Base-by-base conservation (phyloP, 2,329 filamentous ascomycete genomes). In the Colletotrichum phormii region DNA sequence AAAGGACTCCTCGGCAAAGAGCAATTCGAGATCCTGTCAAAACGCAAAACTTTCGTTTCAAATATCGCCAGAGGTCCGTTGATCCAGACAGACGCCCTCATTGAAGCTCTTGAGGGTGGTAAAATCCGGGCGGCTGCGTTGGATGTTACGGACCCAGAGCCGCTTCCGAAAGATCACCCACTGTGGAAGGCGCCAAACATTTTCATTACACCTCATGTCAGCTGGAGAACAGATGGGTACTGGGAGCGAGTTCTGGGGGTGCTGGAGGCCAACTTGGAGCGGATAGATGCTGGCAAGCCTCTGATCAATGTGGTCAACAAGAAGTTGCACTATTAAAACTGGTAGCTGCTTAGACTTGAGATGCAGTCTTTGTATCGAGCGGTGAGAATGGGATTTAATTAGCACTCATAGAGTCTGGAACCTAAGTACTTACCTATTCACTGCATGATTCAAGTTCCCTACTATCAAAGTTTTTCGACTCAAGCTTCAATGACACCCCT, bases 141-240 rank as follows among this genome's bases (percentile, higher is more conserved):
- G 33, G 92, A 94, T 79, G 93, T 94, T 0, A 90, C 92, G 1
- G 91, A 94, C 74, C 92, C 92, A 0, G 93, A 95, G 79, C 93
- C 93, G 0, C 78, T 95, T 73, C 92, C 92, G 0, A 77, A 82
- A 13, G 89, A 91, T 29, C 88, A 92, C 78, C 86, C 89, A 72
- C 81, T 95, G 31, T 94, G 92, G 90, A 87, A 86, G 60, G 84
- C 90, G 55, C 86, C 88, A 3, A 93, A 94, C 79, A 84, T 91
- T 18, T 86, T 91, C 73, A 87, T 94, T 61, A 81, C 82, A 11
- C 83, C 84, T 4, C 84, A 86, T 65, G 72, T 84, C 22, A 80
- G 79, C 31, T 83, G 81, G 62, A 55, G 22, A 6, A 64, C 62
- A 3, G 54, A 57, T 13, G 51, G 15, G 3, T 75, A 80, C 13